These are phyloP conservation scores for Cyclostephanos tholiformis DNA, from an alignment of 108 stramenopile species.

Conservation along the genomic window DNA sequence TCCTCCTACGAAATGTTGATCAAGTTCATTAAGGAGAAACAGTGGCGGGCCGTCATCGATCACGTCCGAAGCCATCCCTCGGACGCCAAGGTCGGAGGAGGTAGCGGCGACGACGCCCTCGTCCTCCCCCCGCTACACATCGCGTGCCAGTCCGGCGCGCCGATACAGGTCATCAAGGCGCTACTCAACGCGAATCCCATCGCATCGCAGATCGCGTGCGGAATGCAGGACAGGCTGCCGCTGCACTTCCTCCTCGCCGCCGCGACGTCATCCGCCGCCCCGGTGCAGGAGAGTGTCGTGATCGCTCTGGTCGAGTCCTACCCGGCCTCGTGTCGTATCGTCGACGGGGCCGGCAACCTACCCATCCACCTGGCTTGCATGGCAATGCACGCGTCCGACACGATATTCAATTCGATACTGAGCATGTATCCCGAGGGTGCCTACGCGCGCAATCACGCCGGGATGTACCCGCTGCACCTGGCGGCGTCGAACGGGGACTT, in stretches of 20 bases:
- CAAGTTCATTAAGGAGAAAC: neutral
- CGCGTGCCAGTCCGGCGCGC: slow-evolving; percentile 13
- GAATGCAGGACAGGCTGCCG: slow-evolving; percentile 14
- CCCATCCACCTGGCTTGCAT: slow-evolving; percentile 33
- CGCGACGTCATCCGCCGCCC: neutral
- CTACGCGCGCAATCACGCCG: slow-evolving; percentile 22
- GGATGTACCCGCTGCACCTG: slow-evolving; percentile 22
- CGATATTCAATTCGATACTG: slow-evolving; percentile 21
- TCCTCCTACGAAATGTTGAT: neutral
- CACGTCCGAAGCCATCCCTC: slow-evolving; percentile 20
- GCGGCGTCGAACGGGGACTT: slow-evolving; percentile 15
- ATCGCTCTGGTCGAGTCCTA: slow-evolving; percentile 23
- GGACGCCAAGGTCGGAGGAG: slow-evolving; percentile 5
- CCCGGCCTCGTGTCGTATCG: slow-evolving; percentile 16
- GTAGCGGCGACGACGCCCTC: neutral
- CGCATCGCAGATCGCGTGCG: slow-evolving; percentile 3
- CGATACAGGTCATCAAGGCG: slow-evolving; percentile 23
- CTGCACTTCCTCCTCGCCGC: slow-evolving; percentile 16
- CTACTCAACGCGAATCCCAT: slow-evolving; percentile 11
- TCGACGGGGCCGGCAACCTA: slow-evolving; percentile 19
- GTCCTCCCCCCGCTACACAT: slow-evolving; percentile 21
- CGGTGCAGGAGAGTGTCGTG: slow-evolving; percentile 5
- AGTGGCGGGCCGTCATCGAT: slow-evolving; percentile 17
- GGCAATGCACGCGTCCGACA: slow-evolving; percentile 5
- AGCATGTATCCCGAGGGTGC: slow-evolving; percentile 41